Percentiles rank a stretch among this genome's conserved stretches.
phyloP scores from a whole-genome alignment of 1,139 yeast genomes.

The Taiozyma onychis region DNA sequence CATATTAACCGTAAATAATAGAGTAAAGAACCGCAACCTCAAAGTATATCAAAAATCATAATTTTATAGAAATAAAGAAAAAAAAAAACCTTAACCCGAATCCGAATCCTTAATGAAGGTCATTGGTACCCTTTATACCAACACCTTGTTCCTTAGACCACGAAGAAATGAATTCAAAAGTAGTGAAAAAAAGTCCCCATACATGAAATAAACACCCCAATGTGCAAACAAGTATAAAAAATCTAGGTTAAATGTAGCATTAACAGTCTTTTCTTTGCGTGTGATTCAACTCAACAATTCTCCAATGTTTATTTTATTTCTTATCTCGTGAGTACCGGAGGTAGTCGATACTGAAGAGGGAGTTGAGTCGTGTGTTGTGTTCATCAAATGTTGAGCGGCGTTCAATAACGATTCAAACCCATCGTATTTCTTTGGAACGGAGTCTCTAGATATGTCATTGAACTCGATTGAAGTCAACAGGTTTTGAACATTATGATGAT shows the following conservation, averaged over 20 bases:
- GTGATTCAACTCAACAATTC: background rate
- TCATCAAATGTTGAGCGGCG: slow-evolving; percentile 22
- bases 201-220: background rate
- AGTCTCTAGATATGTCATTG: background rate
- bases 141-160: too few species aligned
- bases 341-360: background rate
- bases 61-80: too few species aligned
- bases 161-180: too few species aligned
- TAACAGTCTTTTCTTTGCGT: background rate
- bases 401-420: slow-evolving; percentile 19
- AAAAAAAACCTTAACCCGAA: background rate
- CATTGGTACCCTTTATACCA: background rate
- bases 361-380: background rate
- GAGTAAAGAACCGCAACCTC: too few species aligned
- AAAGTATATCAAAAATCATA: background rate
- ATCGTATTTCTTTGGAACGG: slow-evolving; percentile 17
- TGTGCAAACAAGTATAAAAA: background rate
- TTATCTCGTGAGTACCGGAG: background rate
- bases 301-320: background rate
- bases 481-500: background rate
- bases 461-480: background rate
- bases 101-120: background rate
- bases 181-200: background rate
- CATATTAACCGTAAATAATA: background rate
- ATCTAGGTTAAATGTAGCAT: background rate